A percentile compares a stretch with the other conserved stretches of the same genome.
These are phyloP conservation scores for Leccinellum luteum DNA, from an alignment of 768 basidiomycete species.

Conservation along the genomic window DNA sequence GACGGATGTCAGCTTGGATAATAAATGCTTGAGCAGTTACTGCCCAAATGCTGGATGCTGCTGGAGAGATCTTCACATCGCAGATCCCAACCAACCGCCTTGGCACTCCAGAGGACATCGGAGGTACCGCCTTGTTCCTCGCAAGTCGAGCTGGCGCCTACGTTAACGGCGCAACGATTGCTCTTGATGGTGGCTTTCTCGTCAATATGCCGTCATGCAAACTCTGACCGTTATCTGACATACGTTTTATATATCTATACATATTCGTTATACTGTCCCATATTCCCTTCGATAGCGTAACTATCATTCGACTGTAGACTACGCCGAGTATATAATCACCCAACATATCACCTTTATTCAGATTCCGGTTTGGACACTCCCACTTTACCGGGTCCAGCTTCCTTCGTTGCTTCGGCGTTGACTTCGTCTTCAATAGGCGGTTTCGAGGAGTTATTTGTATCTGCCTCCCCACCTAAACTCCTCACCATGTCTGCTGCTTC, in stretches of 20 bases:
- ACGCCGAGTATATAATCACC: slow-evolving; percentile 2
- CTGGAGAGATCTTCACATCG: slow-evolving; percentile 42
- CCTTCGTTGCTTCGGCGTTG: slow-evolving; percentile 5
- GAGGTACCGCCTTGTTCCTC: slow-evolving; percentile 60
- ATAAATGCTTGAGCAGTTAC: slow-evolving; percentile 42
- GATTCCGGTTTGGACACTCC: slow-evolving; percentile 3
- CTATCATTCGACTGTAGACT: slow-evolving; percentile 3
- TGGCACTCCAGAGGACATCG: slow-evolving; percentile 63
- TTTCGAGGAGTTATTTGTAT: slow-evolving; percentile 10
- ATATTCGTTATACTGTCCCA: neutral
- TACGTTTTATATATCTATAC: neutral
- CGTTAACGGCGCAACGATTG: slow-evolving; percentile 62
- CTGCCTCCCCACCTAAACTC: slow-evolving; percentile 44
- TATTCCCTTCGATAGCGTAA: neutral
- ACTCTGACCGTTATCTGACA: slow-evolving; percentile 21
- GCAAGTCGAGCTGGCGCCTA: slow-evolving; percentile 58
- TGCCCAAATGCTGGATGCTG: slow-evolving; percentile 45
- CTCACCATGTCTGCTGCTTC: slow-evolving; percentile 76
- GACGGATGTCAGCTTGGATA: neutral
- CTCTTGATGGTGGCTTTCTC: slow-evolving; percentile 58
- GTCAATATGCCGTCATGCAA: slow-evolving; percentile 39
- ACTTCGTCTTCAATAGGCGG: slow-evolving; percentile 8
- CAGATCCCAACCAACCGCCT: slow-evolving; percentile 51
- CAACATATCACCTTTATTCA: neutral
- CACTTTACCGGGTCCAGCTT: neutral